These are phyloP conservation scores for Penicillium atrosanguineum DNA, from an alignment of 495 filamentous ascomycete species.

Conservation along the genomic window DNA sequence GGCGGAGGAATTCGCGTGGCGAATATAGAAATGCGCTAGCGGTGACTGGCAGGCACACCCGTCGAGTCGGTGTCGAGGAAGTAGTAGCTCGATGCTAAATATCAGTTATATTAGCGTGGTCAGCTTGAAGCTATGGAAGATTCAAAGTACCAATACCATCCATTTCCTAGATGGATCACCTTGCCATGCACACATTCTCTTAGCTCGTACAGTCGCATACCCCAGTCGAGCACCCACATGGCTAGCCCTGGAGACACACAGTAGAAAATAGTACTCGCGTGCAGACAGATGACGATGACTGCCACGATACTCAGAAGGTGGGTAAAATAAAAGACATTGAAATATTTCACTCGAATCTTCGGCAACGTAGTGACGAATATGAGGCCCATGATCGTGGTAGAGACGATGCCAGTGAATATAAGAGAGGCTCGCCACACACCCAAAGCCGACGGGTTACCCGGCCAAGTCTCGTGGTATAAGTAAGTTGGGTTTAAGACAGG, in stretches of 20 bases:
- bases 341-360: slow-evolving; percentile 6
- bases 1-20: slow-evolving; percentile 5
- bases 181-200: slow-evolving; percentile 8
- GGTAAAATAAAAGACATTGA: slow-evolving; percentile 10
- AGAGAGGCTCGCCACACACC: slow-evolving; percentile 8
- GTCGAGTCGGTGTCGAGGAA: slow-evolving; percentile 8
- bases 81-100: slow-evolving; percentile 6
- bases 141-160: slow-evolving; percentile 8
- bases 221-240: slow-evolving; percentile 10
- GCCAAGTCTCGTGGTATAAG: slow-evolving; percentile 9
- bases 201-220: slow-evolving; percentile 10
- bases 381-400: slow-evolving; percentile 7
- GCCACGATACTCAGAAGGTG: slow-evolving; percentile 5
- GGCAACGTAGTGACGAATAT: slow-evolving; percentile 9
- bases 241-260: slow-evolving; percentile 10
- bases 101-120: not conserved
- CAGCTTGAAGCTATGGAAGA: slow-evolving; percentile 1
- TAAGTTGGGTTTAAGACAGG: slow-evolving; percentile 11
- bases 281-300: slow-evolving; percentile 5
- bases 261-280: slow-evolving; percentile 8
- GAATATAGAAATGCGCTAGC: slow-evolving; percentile 9
- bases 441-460: slow-evolving; percentile 7
- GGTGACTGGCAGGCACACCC: slow-evolving; percentile 8
- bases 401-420: slow-evolving; percentile 7
- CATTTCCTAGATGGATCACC: slow-evolving; percentile 6